These are phyloP conservation scores for Ligustrum vulgare DNA, from an alignment of 257 asterid species.

Conservation along the genomic window DNA sequence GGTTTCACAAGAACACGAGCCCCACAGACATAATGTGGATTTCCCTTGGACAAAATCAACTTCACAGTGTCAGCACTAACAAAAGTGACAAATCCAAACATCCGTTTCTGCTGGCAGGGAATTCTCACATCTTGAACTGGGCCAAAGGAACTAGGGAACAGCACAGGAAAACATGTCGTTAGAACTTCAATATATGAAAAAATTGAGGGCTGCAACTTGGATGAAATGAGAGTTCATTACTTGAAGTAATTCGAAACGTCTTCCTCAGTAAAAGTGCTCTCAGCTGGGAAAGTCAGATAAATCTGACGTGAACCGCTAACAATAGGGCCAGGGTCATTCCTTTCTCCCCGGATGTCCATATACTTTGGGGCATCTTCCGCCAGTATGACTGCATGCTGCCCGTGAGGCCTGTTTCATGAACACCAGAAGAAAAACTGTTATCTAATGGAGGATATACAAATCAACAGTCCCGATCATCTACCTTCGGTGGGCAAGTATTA, in stretches of 20 bases:
- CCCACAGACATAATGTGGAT: constrained; percentile 85
- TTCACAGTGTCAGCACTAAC: constrained; percentile 65
- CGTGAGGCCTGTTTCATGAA: constrained; percentile 66
- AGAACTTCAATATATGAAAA: background rate
- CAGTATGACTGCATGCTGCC: constrained; percentile 78
- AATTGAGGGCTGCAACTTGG: background rate
- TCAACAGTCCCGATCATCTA: background rate
- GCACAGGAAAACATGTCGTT: background rate
- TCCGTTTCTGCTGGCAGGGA: constrained; percentile 83
- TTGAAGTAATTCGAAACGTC: constrained; percentile 76
- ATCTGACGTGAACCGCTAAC: constrained; percentile 76
- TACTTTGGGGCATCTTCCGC: constrained; percentile 73
- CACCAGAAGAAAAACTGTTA: constrained; percentile 6
- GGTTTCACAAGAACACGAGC: constrained; percentile 97
- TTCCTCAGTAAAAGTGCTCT: constrained; percentile 77
- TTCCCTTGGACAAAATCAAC: constrained; percentile 63
- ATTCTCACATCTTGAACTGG: constrained; percentile 90
- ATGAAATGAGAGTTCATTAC: constrained; percentile 29
- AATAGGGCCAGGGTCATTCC: constrained; percentile 75
- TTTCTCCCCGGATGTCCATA: constrained; percentile 53
- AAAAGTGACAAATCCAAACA: constrained; percentile 91
- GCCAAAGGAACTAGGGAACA: constrained; percentile 59
- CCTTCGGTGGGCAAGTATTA: too few species aligned
- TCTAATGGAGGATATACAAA: background rate
- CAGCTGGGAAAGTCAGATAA: constrained; percentile 83